Percentiles rank a stretch among this genome's conserved stretches.
phyloP scores from a whole-genome alignment of 805 yeast species.

The Pichia paraexigua region DNA sequence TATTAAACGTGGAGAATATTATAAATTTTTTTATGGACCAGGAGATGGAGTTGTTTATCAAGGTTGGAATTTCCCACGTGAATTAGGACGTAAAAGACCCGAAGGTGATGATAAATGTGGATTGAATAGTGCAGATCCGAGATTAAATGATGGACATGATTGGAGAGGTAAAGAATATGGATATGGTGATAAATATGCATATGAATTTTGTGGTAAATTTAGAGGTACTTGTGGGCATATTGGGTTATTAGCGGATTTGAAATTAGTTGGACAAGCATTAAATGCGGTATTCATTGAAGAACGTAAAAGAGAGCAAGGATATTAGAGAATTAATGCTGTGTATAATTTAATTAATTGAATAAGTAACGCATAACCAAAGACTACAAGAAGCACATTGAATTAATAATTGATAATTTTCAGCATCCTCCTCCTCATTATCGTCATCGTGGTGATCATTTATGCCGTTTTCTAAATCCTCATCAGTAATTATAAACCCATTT shows the following conservation, averaged over 20 bases:
- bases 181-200: constrained; percentile 39
- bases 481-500: constrained; percentile 49
- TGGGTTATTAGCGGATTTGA: constrained; percentile 65
- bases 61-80: constrained; percentile 73
- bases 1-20: constrained; percentile 63
- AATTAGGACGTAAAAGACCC: not conserved
- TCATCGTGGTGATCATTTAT: constrained; percentile 16
- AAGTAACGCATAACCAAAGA: constrained; percentile 73
- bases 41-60: constrained; percentile 93
- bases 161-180: constrained; percentile 13
- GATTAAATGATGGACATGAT: constrained; percentile 1
- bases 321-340: not conserved
- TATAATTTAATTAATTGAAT: constrained; percentile 24
- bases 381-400: constrained; percentile 82
- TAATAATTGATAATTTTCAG: constrained; percentile 46
- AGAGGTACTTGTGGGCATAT: constrained; percentile 70
- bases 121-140: not conserved
- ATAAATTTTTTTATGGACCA: constrained; percentile 73
- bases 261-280: constrained; percentile 65
- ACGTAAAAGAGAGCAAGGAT: constrained; percentile 14
- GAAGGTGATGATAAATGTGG: constrained; percentile 3
- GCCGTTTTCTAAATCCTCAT: constrained; percentile 51
- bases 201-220: constrained; percentile 62
- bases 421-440: constrained; percentile 35
- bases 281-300: constrained; percentile 56